Percentiles rank a stretch among this genome's conserved stretches.
These are phyloP conservation scores for Fusarium verrucosum DNA, from an alignment of 2,329 filamentous ascomycete genomes.

Conservation along the genomic window DNA sequence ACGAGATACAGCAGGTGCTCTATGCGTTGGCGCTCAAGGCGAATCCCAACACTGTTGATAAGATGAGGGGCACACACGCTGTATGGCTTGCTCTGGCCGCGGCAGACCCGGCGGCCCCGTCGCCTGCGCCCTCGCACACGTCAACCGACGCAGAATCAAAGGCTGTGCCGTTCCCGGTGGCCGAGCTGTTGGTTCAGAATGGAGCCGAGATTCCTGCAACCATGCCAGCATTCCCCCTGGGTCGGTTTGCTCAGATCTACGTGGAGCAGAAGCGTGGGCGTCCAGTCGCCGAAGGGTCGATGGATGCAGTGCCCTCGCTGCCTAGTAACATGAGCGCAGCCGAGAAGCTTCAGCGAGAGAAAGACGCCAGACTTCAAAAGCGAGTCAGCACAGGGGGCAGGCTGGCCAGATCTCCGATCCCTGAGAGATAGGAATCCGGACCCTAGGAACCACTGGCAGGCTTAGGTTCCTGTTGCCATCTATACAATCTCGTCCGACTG, in stretches of 20 bases:
- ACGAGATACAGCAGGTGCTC: slow-evolving; percentile 92
- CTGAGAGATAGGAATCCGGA: slow-evolving; percentile 64
- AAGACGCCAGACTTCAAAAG: slow-evolving; percentile 77
- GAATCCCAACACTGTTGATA: slow-evolving; percentile 87
- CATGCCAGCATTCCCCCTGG: slow-evolving; percentile 84
- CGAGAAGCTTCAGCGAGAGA: slow-evolving; percentile 68
- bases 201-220: slow-evolving; percentile 84
- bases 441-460: slow-evolving; percentile 53
- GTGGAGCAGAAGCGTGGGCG: slow-evolving; percentile 78
- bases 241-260: slow-evolving; percentile 81
- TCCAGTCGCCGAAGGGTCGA: slow-evolving; percentile 52
- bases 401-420: slow-evolving; percentile 71
- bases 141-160: slow-evolving; percentile 59
- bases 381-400: slow-evolving; percentile 80
- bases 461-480: slow-evolving; percentile 51
- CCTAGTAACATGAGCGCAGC: slow-evolving; percentile 56
- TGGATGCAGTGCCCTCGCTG: slow-evolving; percentile 70
- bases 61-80: slow-evolving; percentile 85
- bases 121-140: slow-evolving; percentile 56
- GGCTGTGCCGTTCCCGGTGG: slow-evolving; percentile 80
- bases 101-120: slow-evolving; percentile 86
- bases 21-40: slow-evolving; percentile 88
- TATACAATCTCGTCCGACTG: slow-evolving; percentile 45
- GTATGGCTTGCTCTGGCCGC: slow-evolving; percentile 92
- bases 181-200: slow-evolving; percentile 92